Conservation (phyloP, 441 rosid genomes). For the Euphorbia schlechtendalii region DNA sequence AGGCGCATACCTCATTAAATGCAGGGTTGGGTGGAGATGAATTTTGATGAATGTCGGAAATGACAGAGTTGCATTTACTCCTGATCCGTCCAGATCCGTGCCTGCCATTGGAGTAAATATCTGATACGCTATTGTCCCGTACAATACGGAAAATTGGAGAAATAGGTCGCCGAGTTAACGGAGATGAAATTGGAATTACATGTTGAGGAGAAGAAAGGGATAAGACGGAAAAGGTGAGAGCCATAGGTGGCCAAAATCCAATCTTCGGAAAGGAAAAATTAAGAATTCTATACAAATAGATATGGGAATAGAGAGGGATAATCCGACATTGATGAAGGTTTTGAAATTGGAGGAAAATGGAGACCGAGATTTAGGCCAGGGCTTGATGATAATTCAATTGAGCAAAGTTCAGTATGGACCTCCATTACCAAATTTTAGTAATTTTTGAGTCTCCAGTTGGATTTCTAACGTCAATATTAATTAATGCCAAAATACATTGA, state of each 20-base stretch:
- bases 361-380: neutral
- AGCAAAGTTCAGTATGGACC: too few species aligned
- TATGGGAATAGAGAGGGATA: neutral
- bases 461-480: too few species aligned
- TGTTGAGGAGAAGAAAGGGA: constrained; percentile 10
- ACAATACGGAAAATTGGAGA: constrained; percentile 13
- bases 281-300: neutral
- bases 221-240: constrained; percentile 17
- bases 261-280: neutral
- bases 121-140: neutral
- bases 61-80: constrained; percentile 20
- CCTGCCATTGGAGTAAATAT: neutral
- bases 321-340: neutral
- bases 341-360: neutral
- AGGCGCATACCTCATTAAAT: constrained; percentile 41
- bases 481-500: too few species aligned
- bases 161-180: constrained; percentile 7
- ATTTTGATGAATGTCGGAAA: constrained; percentile 25
- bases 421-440: too few species aligned
- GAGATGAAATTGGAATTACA: neutral
- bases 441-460: too few species aligned
- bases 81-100: neutral
- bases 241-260: constrained; percentile 7
- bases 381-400: neutral
- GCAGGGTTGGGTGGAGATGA: constrained; percentile 29